Conservation (phyloP, 805 yeast genomes). For the Komagataella populi region DNA sequence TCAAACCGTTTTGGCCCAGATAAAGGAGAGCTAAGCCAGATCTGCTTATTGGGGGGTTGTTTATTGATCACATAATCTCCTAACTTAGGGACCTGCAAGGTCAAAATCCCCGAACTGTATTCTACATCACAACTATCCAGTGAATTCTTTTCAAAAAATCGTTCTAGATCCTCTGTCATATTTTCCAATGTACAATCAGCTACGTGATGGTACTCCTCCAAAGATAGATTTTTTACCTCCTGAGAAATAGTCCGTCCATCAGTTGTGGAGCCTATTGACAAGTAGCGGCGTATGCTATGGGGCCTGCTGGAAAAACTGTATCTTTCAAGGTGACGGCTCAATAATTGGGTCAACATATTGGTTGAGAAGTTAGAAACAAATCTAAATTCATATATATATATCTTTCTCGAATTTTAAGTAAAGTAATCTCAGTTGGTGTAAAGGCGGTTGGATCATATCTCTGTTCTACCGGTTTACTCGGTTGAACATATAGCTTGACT, state of each 20-base stretch:
- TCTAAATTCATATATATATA: too few relatives aligned
- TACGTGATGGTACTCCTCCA: conserved; percentile 43
- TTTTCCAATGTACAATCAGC: conserved; percentile 62
- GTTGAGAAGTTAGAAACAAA: neutral
- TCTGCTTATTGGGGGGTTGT: conserved; percentile 95
- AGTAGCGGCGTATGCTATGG: neutral
- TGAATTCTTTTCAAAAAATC: conserved; percentile 53
- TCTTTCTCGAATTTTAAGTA: too few relatives aligned
- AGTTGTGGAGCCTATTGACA: conserved; percentile 19
- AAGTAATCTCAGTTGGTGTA: neutral
- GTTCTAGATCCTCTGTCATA: conserved; percentile 55
- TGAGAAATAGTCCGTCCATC: conserved; percentile 40
- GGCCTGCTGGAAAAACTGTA: neutral
- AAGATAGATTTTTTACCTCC: conserved; percentile 32
- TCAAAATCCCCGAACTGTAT: conserved; percentile 53
- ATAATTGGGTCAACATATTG: neutral
- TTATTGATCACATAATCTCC: conserved; percentile 91
- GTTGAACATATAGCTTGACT: neutral
- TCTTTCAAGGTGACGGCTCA: neutral
- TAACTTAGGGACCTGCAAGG: conserved; percentile 49
- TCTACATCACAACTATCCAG: conserved; percentile 11
- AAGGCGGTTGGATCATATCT: neutral
- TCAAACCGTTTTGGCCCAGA: conserved; percentile 90
- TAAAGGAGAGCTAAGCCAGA: conserved; percentile 89
- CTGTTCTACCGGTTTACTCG: neutral